phyloP scores from a whole-genome alignment of 2,329 filamentous ascomycete genomes.

The Fusarium sp. region DNA sequence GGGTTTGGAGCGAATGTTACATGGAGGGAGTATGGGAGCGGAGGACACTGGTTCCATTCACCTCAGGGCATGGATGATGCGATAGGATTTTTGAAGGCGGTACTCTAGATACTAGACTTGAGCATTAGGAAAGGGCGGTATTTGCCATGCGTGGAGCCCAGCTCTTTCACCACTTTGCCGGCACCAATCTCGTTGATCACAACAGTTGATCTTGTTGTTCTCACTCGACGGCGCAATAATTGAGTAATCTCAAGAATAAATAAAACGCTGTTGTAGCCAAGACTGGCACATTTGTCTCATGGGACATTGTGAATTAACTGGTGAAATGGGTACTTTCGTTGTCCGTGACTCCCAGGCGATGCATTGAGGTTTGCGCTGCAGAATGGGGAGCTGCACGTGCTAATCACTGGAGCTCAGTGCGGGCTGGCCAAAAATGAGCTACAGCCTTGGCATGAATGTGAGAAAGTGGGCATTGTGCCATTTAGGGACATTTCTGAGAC shows the following conservation, averaged over 20 bases:
- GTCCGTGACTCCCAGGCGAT: background rate
- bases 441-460: background rate
- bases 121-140: rapidly evolving
- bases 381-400: background rate
- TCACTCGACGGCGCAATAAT: too few relatives aligned
- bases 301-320: background rate
- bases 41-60: constrained; percentile 58
- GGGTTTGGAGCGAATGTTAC: constrained; percentile 51
- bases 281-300: background rate
- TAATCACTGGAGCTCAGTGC: background rate
- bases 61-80: constrained; percentile 56
- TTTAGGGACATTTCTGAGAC: background rate
- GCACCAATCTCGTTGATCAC: background rate
- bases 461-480: background rate
- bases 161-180: background rate
- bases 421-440: background rate
- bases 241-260: too few relatives aligned
- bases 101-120: background rate
- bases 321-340: background rate
- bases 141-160: too few relatives aligned
- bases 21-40: constrained; percentile 54
- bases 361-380: background rate
- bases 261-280: background rate
- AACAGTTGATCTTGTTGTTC: background rate
- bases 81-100: constrained; percentile 44